Conservation (phyloP, 768 basidiomycete genomes). For the Pisolithus orientalis region DNA sequence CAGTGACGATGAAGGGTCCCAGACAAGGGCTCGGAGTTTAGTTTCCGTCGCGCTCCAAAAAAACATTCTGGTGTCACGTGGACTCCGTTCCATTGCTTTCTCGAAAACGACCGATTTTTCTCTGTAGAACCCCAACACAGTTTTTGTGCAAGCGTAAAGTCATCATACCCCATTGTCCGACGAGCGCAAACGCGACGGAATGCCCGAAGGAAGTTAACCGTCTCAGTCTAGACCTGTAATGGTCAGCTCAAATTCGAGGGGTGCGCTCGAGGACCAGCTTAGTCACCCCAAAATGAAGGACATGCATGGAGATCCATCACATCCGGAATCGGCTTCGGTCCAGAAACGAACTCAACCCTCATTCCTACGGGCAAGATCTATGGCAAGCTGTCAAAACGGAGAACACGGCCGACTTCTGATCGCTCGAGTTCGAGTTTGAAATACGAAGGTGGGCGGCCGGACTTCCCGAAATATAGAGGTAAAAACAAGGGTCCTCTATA, state of each 20-base stretch:
- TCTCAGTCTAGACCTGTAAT: conserved; percentile 43
- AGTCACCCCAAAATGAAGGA: conserved; percentile 9
- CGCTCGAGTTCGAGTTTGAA: conserved; percentile 71
- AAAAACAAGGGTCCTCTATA: conserved; percentile 75
- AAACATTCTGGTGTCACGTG: conserved; percentile 83
- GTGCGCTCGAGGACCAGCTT: neutral
- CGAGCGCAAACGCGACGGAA: conserved; percentile 49
- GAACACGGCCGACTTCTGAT: conserved; percentile 67
- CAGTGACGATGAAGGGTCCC: neutral
- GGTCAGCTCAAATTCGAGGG: neutral
- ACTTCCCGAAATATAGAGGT: conserved; percentile 63
- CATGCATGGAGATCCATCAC: conserved; percentile 67
- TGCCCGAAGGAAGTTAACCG: conserved; percentile 64
- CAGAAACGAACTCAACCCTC: conserved; percentile 76
- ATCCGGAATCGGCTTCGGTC: conserved; percentile 59
- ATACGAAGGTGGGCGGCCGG: conserved; percentile 66
- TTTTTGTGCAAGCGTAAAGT: conserved; percentile 63
- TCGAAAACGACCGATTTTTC: conserved; percentile 75
- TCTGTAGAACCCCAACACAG: conserved; percentile 67
- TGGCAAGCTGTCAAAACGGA: conserved; percentile 86
- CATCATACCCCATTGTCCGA: conserved; percentile 67
- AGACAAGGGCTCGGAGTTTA: neutral
- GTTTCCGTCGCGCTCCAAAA: conserved; percentile 52
- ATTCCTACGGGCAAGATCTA: conserved; percentile 77
- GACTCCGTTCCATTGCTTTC: conserved; percentile 63